Base-by-base conservation (phyloP, 2,329 filamentous ascomycete species). In the Penicillium hesseltinei region DNA sequence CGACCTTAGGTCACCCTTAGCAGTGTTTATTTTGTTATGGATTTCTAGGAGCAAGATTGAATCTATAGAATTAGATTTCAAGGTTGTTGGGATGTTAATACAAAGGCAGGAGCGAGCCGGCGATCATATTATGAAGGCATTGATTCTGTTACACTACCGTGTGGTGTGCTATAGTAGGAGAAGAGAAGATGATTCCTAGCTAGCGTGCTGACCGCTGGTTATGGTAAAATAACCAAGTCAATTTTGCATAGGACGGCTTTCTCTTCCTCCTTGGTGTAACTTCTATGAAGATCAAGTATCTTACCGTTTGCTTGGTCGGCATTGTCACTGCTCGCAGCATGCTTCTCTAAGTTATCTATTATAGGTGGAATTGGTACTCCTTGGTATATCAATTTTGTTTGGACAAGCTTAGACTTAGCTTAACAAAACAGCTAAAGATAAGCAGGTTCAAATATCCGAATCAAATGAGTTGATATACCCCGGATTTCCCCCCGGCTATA, bases 191-290 rank as follows among this genome's bases (percentile, higher is more conserved):
- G 21, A 21, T 21, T 21, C 21, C 21, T 21, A 21, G 21, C 21
- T 21, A 21, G 2, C 21, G 21, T 21, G 21, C 21, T 21, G 21
- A 21, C 21, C 3, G 21, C 21, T 21, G 21, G 21, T 21, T 21
- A 21, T 21, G 62, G 62, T n/a, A 63, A 25, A 31, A 65, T 60
- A 8, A 65, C 61, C 59, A 59, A 49, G 19, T 63, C 61, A 51
- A 63, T 65, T 17, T 65, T 65, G 17, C 59, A 48, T 27, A 63
- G 25, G 9, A 63, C 62, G 19, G 56, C 52, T 31, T 62, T 65
- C 21, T 64, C 61, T 40, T 62, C 59, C n/a, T 61, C 52, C 2
- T n/a, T 15, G 1, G 60, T 61, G 35, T 58, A 65, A 8, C 23
- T 38, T 2, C 60, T 56, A 11, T 25, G 46, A 7, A 58, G 25